Conservation (phyloP, 352 stramenopile species). For the Peronospora destructor region DNA sequence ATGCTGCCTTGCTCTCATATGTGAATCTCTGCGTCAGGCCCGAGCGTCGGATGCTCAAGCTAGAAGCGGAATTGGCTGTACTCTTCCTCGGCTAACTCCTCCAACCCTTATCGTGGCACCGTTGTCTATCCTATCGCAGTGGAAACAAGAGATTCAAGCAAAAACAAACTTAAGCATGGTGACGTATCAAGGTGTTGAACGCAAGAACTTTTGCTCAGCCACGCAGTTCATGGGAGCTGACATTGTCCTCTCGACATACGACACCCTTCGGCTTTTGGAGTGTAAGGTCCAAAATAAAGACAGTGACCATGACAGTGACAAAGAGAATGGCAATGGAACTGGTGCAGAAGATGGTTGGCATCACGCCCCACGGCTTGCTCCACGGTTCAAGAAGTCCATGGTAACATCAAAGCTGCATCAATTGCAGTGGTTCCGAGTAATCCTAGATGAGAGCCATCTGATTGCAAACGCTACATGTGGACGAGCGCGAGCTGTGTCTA, state of each 20-base stretch:
- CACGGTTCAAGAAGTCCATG: slow-evolving; percentile 24
- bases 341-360: slow-evolving; percentile 20
- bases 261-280: slow-evolving; percentile 67
- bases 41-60: slow-evolving; percentile 27
- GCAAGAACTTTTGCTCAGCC: slow-evolving; percentile 52
- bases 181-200: slow-evolving; percentile 59
- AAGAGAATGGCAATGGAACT: slow-evolving; percentile 15
- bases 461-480: slow-evolving; percentile 82
- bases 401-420: slow-evolving; percentile 66
- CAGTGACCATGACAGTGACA: slow-evolving; percentile 13
- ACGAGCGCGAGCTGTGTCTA: slow-evolving; percentile 46
- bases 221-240: slow-evolving; percentile 77
- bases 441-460: slow-evolving; percentile 86
- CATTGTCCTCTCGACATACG: slow-evolving; percentile 75
- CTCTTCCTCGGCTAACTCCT: slow-evolving; percentile 37
- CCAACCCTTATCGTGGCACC: slow-evolving; percentile 76
- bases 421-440: slow-evolving; percentile 77
- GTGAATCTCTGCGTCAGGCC: slow-evolving; percentile 46
- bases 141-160: slow-evolving; percentile 72
- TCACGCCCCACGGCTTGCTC: slow-evolving; percentile 24
- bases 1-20: slow-evolving; percentile 75
- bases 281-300: slow-evolving; percentile 44
- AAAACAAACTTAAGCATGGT: slow-evolving; percentile 75
- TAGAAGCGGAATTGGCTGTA: slow-evolving; percentile 19
- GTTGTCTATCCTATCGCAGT: slow-evolving; percentile 81